Evolutionary conservation across 1,284 basidiomycete genomes (phyloP).

Genomic region (Grifola frondosa): DNA sequence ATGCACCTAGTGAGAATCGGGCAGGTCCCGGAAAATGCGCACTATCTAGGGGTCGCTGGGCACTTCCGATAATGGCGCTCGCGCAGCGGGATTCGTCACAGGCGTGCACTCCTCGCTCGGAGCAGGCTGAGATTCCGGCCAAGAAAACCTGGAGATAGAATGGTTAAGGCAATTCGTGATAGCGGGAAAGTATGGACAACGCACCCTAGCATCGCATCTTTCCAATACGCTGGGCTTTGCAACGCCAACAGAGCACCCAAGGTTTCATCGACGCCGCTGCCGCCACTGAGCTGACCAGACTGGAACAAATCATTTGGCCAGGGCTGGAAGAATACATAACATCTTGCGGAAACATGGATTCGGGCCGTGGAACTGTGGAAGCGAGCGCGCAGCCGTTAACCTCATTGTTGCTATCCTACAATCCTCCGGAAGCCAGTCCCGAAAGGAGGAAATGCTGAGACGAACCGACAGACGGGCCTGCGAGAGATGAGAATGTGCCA

Average conservation of each 20-base stretch:
- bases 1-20: constrained; percentile 81
- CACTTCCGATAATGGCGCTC: constrained; percentile 84
- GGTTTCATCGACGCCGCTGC: constrained; percentile 42
- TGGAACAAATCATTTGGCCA: constrained; percentile 25
- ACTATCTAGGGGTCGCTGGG: constrained; percentile 92
- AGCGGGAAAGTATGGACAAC: constrained; percentile 7
- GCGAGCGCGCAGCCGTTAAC: too few species aligned
- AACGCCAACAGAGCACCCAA: constrained; percentile 72
- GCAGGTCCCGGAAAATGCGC: constrained; percentile 79
- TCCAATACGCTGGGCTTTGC: constrained; percentile 70
- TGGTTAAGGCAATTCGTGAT: too few species aligned
- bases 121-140: constrained; percentile 24
- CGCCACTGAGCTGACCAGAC: constrained; percentile 20
- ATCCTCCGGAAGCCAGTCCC: constrained; percentile 6
- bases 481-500: too few species aligned
- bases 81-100: constrained; percentile 83
- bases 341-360: too few species aligned
- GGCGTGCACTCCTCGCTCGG: too few species aligned
- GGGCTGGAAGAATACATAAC: too few species aligned
- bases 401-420: constrained; percentile 13
- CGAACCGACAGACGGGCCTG: background rate
- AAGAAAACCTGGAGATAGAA: constrained; percentile 18
- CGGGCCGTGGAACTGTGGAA: too few species aligned
- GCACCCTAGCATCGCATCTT: constrained; percentile 80
- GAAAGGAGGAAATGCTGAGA: background rate